A percentile compares a stretch with the other conserved stretches of the same genome.
Conservation (phyloP, 345 rosid species). For the Euphorbia pulcherrima region DNA sequence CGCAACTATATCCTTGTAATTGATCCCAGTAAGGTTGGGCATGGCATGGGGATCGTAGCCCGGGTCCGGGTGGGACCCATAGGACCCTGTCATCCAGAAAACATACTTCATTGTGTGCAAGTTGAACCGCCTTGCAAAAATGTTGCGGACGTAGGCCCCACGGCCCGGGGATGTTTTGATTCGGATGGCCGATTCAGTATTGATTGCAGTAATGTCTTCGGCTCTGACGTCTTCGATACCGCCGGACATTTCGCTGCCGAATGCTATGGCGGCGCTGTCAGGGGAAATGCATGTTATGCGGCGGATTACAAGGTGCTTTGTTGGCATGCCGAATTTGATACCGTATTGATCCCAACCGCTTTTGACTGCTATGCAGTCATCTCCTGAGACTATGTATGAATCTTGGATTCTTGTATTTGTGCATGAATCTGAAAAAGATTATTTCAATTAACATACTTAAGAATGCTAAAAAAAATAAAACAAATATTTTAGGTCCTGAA, state of each 20-base stretch:
- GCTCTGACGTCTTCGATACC: constrained; percentile 59
- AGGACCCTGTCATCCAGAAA: constrained; percentile 73
- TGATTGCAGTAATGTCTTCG: constrained; percentile 47
- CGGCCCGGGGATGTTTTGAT: constrained; percentile 66
- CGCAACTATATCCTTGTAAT: constrained; percentile 51
- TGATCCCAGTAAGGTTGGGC: constrained; percentile 49
- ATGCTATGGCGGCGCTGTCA: constrained; percentile 64
- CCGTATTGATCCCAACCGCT: constrained; percentile 84
- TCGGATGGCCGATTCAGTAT: constrained; percentile 54
- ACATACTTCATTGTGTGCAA: constrained; percentile 68
- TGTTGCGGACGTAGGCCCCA: constrained; percentile 61
- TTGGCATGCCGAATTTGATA: constrained; percentile 47
- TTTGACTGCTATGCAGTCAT: constrained; percentile 73
- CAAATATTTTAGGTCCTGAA: neutral
- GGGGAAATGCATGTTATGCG: constrained; percentile 73
- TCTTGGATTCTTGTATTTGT: constrained; percentile 52
- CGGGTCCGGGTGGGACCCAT: constrained; percentile 53
- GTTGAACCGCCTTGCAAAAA: constrained; percentile 43
- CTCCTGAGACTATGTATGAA: constrained; percentile 60
- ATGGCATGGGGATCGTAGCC: constrained; percentile 61
- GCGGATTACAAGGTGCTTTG: constrained; percentile 46
- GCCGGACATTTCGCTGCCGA: constrained; percentile 87
- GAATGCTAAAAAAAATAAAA: no score
- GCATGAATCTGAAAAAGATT: constrained; percentile 80
- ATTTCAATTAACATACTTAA: no score